A percentile compares a stretch with the other conserved stretches of the same genome.
phyloP scores from a whole-genome alignment of 73 alveolate genomes.

The Tetrahymena borealis region DNA sequence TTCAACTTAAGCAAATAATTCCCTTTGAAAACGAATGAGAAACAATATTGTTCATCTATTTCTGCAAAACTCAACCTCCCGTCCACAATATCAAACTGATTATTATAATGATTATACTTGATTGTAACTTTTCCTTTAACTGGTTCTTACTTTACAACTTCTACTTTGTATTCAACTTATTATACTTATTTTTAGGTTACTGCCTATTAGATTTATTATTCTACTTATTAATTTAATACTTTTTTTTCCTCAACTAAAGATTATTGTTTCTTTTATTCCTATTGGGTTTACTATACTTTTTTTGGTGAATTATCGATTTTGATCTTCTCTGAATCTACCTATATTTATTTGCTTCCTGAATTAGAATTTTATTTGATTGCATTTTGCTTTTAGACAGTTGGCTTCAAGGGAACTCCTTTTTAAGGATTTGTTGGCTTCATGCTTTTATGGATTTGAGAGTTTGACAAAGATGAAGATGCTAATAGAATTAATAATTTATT shows the following conservation, averaged over 20 bases:
- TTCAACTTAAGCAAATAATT: constrained; percentile 14
- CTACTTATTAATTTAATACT: background rate
- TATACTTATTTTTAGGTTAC: background rate
- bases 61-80: background rate
- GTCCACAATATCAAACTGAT: constrained; percentile 12
- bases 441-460: background rate
- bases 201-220: background rate
- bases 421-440: background rate
- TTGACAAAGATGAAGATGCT: background rate
- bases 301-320: background rate
- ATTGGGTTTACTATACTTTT: background rate
- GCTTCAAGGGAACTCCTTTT: background rate
- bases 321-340: background rate
- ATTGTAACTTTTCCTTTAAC: constrained; percentile 23
- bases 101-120: constrained; percentile 25
- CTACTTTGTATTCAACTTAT: constrained; percentile 3
- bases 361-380: background rate
- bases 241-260: background rate
- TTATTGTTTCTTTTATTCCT: background rate
- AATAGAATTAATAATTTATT: background rate
- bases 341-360: background rate
- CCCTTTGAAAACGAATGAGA: constrained; percentile 37
- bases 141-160: constrained; percentile 15
- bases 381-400: background rate
- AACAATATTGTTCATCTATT: constrained; percentile 34